Conservation (phyloP, 1,139 yeast species). For the Yamadazyma sp. region DNA sequence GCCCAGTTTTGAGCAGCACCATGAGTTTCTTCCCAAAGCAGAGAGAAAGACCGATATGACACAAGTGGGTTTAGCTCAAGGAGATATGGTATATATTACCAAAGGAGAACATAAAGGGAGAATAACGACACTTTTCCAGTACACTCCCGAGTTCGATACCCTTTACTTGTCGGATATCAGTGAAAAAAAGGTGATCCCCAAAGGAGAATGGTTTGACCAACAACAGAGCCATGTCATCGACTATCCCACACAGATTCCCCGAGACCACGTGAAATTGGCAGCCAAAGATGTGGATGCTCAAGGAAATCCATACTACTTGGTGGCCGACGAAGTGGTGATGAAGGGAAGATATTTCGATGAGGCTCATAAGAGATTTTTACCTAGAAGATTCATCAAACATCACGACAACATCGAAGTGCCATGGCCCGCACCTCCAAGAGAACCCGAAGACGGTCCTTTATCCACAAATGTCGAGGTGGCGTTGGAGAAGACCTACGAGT, state of each 20-base stretch:
- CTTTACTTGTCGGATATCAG: conserved; percentile 37
- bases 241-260: conserved; percentile 57
- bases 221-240: conserved; percentile 74
- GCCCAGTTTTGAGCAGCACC: conserved; percentile 35
- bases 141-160: conserved; percentile 32
- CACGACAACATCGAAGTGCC: conserved; percentile 75
- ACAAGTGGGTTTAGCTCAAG: conserved; percentile 38
- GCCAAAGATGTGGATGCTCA: conserved; percentile 67
- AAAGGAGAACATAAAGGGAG: conserved; percentile 73
- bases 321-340: conserved; percentile 71
- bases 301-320: conserved; percentile 64
- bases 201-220: conserved; percentile 69
- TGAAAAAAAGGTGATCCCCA: conserved; percentile 51
- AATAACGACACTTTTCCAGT: conserved; percentile 51
- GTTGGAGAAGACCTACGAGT: conserved; percentile 72
- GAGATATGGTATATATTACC: conserved; percentile 52
- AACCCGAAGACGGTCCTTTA: conserved; percentile 55
- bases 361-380: conserved; percentile 71
- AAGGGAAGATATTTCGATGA: conserved; percentile 72
- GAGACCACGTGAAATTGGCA: conserved; percentile 55
- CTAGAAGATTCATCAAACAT: conserved; percentile 70
- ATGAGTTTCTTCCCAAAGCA: conserved; percentile 23
- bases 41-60: conserved; percentile 30
- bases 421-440: conserved; percentile 81
- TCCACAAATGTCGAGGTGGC: conserved; percentile 61